phyloP scores from a whole-genome alignment of 352 stramenopile genomes.

The Phytopythium vexans region DNA sequence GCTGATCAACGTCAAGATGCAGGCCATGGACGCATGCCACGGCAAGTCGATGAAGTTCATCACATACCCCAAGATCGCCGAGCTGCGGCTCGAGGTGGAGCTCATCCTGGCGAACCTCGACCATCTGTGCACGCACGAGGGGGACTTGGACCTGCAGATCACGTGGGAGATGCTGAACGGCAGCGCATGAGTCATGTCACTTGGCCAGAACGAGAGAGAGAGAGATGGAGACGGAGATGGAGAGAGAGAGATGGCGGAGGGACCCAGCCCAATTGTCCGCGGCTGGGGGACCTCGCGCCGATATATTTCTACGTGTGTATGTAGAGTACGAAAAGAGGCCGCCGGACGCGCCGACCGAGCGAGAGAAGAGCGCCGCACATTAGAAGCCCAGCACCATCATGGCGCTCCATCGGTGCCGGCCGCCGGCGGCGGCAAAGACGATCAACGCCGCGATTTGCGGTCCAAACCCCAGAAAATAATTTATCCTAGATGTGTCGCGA shows the following conservation, averaged over 20 bases:
- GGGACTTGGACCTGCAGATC: slow-evolving; percentile 81
- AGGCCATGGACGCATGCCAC: slow-evolving; percentile 73
- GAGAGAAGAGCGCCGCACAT: too few species aligned
- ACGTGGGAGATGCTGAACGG: slow-evolving; percentile 80
- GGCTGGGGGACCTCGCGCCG: too few species aligned
- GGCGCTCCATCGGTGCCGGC: too few species aligned
- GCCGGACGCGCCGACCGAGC: too few species aligned
- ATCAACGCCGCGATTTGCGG: too few species aligned
- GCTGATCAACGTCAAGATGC: slow-evolving; percentile 85
- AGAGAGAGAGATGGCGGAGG: too few species aligned
- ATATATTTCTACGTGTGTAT: too few species aligned
- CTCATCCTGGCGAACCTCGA: slow-evolving; percentile 80
- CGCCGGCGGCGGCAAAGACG: background rate
- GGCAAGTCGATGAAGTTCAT: slow-evolving; percentile 89
- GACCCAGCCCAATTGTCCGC: too few species aligned
- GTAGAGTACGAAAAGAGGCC: too few species aligned
- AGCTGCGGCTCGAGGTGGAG: slow-evolving; percentile 76
- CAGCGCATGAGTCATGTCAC: slow-evolving; percentile 26
- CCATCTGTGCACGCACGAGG: slow-evolving; percentile 78
- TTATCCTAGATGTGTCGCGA: slow-evolving; percentile 21
- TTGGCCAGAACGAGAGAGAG: background rate
- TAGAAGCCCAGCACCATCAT: too few species aligned
- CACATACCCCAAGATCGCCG: slow-evolving; percentile 81
- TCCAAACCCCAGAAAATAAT: slow-evolving; percentile 33
- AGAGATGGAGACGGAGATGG: background rate